Percentiles rank a stretch among this genome's conserved stretches.
These are phyloP conservation scores for Nidula microcarpa DNA, from an alignment of 768 basidiomycete genomes.

Conservation along the genomic window DNA sequence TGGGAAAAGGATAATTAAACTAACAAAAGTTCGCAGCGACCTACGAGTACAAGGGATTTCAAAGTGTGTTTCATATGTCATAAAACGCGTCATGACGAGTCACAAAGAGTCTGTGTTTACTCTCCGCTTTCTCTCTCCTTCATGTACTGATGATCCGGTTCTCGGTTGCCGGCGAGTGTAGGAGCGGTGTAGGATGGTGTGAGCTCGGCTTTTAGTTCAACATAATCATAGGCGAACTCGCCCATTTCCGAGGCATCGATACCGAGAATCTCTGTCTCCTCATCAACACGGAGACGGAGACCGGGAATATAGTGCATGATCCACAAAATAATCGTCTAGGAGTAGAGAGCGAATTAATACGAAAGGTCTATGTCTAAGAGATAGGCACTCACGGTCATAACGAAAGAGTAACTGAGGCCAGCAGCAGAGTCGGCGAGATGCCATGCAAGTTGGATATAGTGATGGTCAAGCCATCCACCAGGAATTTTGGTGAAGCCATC, in stretches of 20 bases:
- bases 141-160: background rate
- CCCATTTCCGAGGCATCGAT: conserved; percentile 76
- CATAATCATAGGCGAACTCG: conserved; percentile 71
- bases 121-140: background rate
- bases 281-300: conserved; percentile 57
- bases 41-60: too few relatives aligned
- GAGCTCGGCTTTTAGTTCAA: conserved; percentile 52
- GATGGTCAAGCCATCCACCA: conserved; percentile 88
- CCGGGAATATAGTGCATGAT: conserved; percentile 76
- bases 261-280: conserved; percentile 59
- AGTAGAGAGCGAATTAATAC: background rate
- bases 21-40: too few relatives aligned
- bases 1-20: too few relatives aligned
- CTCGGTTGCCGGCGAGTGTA: background rate
- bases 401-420: conserved; percentile 69
- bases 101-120: background rate
- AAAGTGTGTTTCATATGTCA: too few relatives aligned
- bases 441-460: conserved; percentile 80
- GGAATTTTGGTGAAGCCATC: conserved; percentile 66
- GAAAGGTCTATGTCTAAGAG: background rate
- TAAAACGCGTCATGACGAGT: too few relatives aligned
- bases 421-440: conserved; percentile 76
- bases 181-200: background rate
- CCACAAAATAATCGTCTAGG: conserved; percentile 68
- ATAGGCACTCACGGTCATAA: conserved; percentile 57